Evolutionary conservation across 139 green algal species (phyloP), one percentile per base, ranked within the genome.

Genomic region (Micractinium conductrix): DNA sequence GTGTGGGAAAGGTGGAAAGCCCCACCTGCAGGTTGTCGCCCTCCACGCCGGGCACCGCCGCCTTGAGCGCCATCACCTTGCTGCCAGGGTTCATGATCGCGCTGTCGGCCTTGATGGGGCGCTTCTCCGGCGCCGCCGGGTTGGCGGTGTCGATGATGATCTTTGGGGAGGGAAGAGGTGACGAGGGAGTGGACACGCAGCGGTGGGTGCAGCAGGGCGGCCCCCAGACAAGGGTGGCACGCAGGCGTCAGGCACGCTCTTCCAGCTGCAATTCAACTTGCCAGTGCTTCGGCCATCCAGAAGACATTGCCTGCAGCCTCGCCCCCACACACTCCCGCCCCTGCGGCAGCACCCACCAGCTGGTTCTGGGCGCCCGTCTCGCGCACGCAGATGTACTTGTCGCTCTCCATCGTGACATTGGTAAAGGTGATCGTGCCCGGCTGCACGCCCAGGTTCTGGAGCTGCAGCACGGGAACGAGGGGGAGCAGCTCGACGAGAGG

Each of bases 21-120:
- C 69, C 6, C 17, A 78, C 70, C 75, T 84, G 84, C 65, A 99
- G 91, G 44, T 94, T 95, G 84, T 98, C 95, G 10, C 94, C 94
- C 28, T 87, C 75, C 2, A 91, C 90, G 33, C 90, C 90, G 0
- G 84, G 75, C 35, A 92, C 86, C 38, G 90, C 85, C 4, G 93
- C 93, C 88, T 99, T 99, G 19, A 99, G 91, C 2, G 97, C 97
- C 70, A 99, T 98, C 35, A 99, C 90, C 84, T 98, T 98, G 81
- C 89, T 94, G 85, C 91, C 91, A 4, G 96, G 94, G 88, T 98
- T 97, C 96, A 99, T 99, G 26, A 99, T 85, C 6, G 97, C 97
- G 30, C 91, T 97, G 79, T 99, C 97, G 62, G 97, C 97, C 48
- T 95, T 98, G 90, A 99, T 99, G 44, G 96, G 96, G 26, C 97